Base-by-base conservation (phyloP, 768 basidiomycete genomes). In the Leccinum fibrillosum region DNA sequence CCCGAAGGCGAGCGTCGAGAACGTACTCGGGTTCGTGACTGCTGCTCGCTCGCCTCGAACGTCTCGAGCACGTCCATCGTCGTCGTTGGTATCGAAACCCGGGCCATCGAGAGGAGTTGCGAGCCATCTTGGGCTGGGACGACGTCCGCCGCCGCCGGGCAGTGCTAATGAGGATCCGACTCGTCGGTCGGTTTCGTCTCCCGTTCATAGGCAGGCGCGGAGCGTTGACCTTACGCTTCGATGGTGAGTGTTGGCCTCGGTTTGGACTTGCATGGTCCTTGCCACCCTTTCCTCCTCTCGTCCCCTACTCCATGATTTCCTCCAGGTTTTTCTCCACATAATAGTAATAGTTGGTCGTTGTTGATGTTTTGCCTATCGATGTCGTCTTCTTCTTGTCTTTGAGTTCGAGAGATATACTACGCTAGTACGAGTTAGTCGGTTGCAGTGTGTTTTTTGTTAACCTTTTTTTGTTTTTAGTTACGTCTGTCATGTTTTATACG, bases 151-250 rank as follows among this genome's bases (percentile, higher is more conserved):
- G 39, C 39, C 9, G n/a, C 39, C 39, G n/a, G 39, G 39, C 8
- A 5, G 39, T 42, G 39, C 39, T n/a, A n/a, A n/a, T n/a, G 4
- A 42, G 39, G 39, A 21, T 44, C 52, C 44, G 21, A 59, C 49
- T 52, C 58, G 44, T 54, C 56, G 49, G 4, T 53, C 50, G 54
- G 52, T 35, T 9, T 44, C 63, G 1, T 44, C 49, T 11, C 58
- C 39, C 55, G 55, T 54, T 8, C 56, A 61, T 45, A 52, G 53
- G 44, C 53, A 58, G 35, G 32, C 57, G 26, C 57, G 21, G 52
- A 60, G 54, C 13, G 49, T 26, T 0, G 28, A 32, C n/a, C 17
- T 48, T 10, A 42, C 39, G 9, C n/a, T n/a, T 42, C 39, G 39
- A 42, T n/a, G 39, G n/a, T 42, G 39, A 42, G 4, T 15, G 37